Conservation (phyloP, 441 rosid species). For the Oxalis stricta region DNA sequence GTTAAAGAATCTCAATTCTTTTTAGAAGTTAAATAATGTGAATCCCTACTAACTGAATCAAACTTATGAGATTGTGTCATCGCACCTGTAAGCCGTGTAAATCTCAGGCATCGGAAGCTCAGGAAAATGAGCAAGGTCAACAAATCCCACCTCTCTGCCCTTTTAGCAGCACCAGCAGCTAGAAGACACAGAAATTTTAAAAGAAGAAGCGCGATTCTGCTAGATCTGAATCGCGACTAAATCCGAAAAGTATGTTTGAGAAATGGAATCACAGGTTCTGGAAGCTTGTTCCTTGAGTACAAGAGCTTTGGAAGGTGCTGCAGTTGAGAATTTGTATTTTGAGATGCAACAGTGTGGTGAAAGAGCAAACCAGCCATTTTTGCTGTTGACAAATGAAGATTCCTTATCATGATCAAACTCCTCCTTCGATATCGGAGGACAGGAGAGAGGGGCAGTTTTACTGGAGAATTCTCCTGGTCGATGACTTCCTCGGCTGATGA, state of each 20-base stretch:
- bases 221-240: slow-evolving; percentile 75
- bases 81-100: slow-evolving; percentile 86
- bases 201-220: slow-evolving; percentile 53
- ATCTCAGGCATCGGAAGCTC: slow-evolving; percentile 98
- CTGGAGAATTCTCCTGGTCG: slow-evolving; percentile 50
- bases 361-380: slow-evolving; percentile 79
- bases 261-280: slow-evolving; percentile 25
- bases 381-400: slow-evolving; percentile 48
- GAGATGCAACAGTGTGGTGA: slow-evolving; percentile 48
- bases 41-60: too few species aligned
- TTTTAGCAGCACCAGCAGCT: slow-evolving; percentile 69
- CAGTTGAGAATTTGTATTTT: slow-evolving; percentile 27
- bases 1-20: too few species aligned
- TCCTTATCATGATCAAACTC: slow-evolving; percentile 56
- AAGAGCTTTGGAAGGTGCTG: slow-evolving; percentile 33
- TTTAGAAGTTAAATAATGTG: too few species aligned
- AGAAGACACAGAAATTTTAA: slow-evolving; percentile 75
- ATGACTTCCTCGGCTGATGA: slow-evolving; percentile 68
- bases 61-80: too few species aligned
- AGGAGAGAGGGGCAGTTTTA: slow-evolving; percentile 35
- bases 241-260: slow-evolving; percentile 65
- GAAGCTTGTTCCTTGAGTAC: slow-evolving; percentile 34
- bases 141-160: slow-evolving; percentile 86
- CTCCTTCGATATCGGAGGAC: slow-evolving; percentile 52
- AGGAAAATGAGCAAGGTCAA: slow-evolving; percentile 82